phyloP scores from a whole-genome alignment of 352 stramenopile genomes.

The Globisporangium radiosum region DNA sequence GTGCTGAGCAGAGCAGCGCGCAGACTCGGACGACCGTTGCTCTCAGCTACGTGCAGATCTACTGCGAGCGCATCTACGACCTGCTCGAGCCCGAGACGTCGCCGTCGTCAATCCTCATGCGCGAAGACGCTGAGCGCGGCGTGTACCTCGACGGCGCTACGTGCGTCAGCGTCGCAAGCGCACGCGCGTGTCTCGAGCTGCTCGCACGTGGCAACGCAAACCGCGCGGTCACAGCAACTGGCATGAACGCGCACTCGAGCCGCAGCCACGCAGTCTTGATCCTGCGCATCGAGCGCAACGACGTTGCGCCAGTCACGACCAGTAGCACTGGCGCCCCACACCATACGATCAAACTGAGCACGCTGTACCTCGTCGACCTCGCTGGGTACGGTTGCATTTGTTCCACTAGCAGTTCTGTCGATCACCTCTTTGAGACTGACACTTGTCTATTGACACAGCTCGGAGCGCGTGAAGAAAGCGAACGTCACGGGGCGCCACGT shows the following conservation, averaged over 20 bases:
- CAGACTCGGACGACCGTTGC: constrained; percentile 37
- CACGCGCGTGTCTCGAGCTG: constrained; percentile 38
- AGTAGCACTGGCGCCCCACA: constrained; percentile 4
- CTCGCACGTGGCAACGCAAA: constrained; percentile 51
- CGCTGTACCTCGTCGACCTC: constrained; percentile 62
- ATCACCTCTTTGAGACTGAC: neutral
- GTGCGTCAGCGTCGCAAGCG: constrained; percentile 29
- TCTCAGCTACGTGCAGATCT: constrained; percentile 75
- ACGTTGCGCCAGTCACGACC: constrained; percentile 11
- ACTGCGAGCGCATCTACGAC: constrained; percentile 76
- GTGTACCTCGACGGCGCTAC: constrained; percentile 64
- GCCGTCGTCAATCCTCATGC: constrained; percentile 43
- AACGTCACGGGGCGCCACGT: constrained; percentile 49
- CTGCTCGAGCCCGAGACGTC: constrained; percentile 39
- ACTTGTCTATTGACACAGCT: constrained; percentile 9
- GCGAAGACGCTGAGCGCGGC: constrained; percentile 51
- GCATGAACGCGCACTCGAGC: constrained; percentile 85
- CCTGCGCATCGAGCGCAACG: constrained; percentile 72
- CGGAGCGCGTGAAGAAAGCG: constrained; percentile 66
- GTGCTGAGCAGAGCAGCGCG: constrained; percentile 21
- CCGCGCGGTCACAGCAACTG: constrained; percentile 71
- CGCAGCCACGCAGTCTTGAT: constrained; percentile 85
- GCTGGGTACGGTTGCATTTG: constrained; percentile 18
- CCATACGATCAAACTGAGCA: constrained; percentile 49
- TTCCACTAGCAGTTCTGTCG: too few relatives aligned